Conservation (phyloP, 371 early-diverging fungal species). For the Blyttiomyces sp. region DNA sequence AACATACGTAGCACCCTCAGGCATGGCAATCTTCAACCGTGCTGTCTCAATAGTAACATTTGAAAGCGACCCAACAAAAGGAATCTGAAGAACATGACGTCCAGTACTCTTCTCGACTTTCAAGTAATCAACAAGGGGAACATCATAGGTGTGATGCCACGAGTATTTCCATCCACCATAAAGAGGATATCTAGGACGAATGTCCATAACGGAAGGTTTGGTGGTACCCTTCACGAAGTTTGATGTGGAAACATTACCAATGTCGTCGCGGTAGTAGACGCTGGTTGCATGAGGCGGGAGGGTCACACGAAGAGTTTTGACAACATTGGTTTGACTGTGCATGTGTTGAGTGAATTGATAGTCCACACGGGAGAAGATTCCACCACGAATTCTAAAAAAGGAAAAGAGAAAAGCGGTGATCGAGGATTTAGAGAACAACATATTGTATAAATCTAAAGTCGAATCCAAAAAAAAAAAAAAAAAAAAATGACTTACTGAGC, state of each 20-base stretch:
- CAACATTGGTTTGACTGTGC: conserved; percentile 54
- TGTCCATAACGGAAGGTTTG: conserved; percentile 55
- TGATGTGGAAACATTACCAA: conserved; percentile 97
- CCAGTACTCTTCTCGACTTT: conserved; percentile 36
- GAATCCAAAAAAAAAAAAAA: background rate
- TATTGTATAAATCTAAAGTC: background rate
- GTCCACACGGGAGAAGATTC: conserved; percentile 72
- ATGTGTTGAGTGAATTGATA: conserved; percentile 44
- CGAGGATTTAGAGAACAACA: background rate
- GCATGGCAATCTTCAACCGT: conserved; percentile 74
- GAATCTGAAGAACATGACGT: conserved; percentile 49
- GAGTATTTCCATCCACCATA: conserved; percentile 95
- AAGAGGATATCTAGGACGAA: conserved; percentile 87
- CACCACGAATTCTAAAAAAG: conserved; percentile 59
- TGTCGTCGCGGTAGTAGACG: conserved; percentile 86
- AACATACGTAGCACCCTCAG: conserved; percentile 86
- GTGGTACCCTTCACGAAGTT: conserved; percentile 37
- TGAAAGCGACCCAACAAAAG: conserved; percentile 64
- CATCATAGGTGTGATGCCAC: conserved; percentile 89
- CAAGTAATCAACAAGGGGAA: conserved; percentile 38
- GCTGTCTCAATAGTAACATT: conserved; percentile 64
- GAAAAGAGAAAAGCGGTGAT: background rate
- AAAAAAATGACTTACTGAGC: conserved; percentile 59
- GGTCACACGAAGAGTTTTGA: conserved; percentile 51
- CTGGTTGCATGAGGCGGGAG: conserved; percentile 70